Conservation (phyloP, 352 stramenopile genomes). For the Thalassiosira delicatula region DNA sequence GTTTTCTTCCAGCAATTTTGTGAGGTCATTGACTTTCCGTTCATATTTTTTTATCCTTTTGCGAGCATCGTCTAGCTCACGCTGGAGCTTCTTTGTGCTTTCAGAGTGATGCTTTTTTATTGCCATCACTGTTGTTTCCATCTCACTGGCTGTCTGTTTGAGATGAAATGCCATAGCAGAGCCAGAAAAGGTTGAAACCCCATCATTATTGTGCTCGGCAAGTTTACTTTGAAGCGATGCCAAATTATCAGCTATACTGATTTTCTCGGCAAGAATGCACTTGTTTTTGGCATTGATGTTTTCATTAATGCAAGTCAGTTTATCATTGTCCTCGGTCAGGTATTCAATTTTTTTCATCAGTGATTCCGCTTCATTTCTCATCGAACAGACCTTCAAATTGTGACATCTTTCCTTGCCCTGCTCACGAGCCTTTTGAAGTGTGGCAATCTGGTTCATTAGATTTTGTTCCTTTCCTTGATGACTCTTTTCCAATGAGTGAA, state of each 20-base stretch:
- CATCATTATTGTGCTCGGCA: constrained; percentile 27
- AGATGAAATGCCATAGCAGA: constrained; percentile 24
- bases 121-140: constrained; percentile 52
- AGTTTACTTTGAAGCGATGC: constrained; percentile 24
- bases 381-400: constrained; percentile 28
- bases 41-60: constrained; percentile 59
- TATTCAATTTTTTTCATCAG: constrained; percentile 32
- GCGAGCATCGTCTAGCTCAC: constrained; percentile 49
- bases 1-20: constrained; percentile 47
- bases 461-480: constrained; percentile 43
- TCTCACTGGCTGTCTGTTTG: constrained; percentile 53
- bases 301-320: constrained; percentile 20
- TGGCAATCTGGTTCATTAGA: constrained; percentile 44
- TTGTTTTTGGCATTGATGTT: too few species aligned
- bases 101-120: constrained; percentile 60
- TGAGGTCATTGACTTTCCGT: constrained; percentile 49
- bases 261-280: constrained; percentile 27
- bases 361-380: constrained; percentile 24
- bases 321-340: constrained; percentile 22
- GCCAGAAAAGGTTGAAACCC: constrained; percentile 33
- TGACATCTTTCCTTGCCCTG: constrained; percentile 51
- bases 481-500: constrained; percentile 15
- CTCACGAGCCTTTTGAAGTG: constrained; percentile 37
- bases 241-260: constrained; percentile 24
- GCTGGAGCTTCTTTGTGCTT: constrained; percentile 45